phyloP scores from a whole-genome alignment of 768 basidiomycete genomes.

The Tulasnella sp. region DNA sequence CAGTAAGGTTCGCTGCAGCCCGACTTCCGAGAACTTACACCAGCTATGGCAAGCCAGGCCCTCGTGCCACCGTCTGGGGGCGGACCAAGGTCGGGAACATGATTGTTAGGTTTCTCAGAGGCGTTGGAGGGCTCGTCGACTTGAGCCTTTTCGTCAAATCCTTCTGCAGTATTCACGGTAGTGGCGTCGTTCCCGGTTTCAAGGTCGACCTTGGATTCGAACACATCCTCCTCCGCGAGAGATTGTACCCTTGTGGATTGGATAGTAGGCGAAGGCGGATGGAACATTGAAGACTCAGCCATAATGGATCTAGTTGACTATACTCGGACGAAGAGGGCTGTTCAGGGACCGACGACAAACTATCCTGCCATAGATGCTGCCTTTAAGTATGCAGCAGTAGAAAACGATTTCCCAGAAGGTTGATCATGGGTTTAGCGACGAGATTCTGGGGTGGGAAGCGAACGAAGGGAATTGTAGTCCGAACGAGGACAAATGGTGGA shows the following conservation, averaged over 20 bases:
- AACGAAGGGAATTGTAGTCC: neutral
- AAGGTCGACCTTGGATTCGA: neutral
- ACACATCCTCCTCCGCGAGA: neutral
- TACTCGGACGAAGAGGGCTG: neutral
- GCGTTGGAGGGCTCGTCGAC: neutral
- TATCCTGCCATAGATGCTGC: neutral
- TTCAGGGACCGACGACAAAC: neutral
- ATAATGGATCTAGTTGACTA: neutral
- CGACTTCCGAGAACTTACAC: neutral
- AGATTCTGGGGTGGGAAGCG: neutral
- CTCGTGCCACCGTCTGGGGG: constrained; percentile 4
- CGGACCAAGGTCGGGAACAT: neutral
- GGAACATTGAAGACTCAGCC: neutral
- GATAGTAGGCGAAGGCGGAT: neutral
- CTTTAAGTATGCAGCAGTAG: neutral
- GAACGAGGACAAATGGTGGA: neutral
- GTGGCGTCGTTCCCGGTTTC: neutral
- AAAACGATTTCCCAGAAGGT: neutral
- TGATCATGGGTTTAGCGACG: neutral
- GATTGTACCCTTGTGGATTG: neutral
- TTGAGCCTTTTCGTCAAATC: neutral
- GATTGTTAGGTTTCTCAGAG: neutral
- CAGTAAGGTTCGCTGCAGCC: neutral
- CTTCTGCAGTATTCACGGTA: neutral
- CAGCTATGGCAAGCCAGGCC: constrained; percentile 5